These are phyloP conservation scores for Globisporangium radiosum DNA, from an alignment of 352 stramenopile genomes.

Conservation along the genomic window DNA sequence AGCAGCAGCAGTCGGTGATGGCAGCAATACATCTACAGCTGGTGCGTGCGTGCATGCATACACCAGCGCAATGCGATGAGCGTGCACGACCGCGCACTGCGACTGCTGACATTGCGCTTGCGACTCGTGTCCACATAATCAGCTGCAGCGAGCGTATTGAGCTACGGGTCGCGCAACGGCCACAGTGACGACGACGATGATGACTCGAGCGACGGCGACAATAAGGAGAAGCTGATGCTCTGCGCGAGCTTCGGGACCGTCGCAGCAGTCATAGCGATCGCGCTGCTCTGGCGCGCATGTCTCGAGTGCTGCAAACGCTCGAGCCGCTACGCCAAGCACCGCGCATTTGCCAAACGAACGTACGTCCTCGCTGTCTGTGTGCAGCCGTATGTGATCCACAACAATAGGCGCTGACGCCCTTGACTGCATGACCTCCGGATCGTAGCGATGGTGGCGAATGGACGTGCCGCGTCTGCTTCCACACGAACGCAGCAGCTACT, in stretches of 20 bases:
- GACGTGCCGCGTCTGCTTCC: slow-evolving; percentile 49
- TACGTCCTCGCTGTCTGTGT: slow-evolving; percentile 11
- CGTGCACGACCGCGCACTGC: background rate
- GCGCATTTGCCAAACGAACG: slow-evolving; percentile 40
- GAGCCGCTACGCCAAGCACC: slow-evolving; percentile 24
- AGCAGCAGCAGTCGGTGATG: background rate
- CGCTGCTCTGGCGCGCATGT: slow-evolving; percentile 33
- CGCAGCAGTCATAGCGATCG: slow-evolving; percentile 33
- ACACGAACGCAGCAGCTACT: slow-evolving; percentile 45
- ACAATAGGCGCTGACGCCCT: too few relatives aligned
- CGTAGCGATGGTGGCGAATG: slow-evolving; percentile 13
- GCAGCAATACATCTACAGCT: background rate
- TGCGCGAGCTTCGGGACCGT: slow-evolving; percentile 26
- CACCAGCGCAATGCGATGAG: background rate
- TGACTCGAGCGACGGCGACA: slow-evolving; percentile 11
- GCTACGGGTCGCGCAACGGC: slow-evolving; percentile 10
- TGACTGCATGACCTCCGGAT: too few relatives aligned
- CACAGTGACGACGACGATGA: slow-evolving; percentile 3
- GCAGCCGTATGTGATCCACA: too few relatives aligned
- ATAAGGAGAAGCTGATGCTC: slow-evolving; percentile 23
- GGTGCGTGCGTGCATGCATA: background rate
- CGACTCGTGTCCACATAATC: too few relatives aligned
- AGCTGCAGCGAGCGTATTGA: background rate
- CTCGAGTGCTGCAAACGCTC: slow-evolving; percentile 41
- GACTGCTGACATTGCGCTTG: background rate